Evolutionary conservation across 257 asterid species (phyloP).

Genomic region (Jasminum sambac): DNA sequence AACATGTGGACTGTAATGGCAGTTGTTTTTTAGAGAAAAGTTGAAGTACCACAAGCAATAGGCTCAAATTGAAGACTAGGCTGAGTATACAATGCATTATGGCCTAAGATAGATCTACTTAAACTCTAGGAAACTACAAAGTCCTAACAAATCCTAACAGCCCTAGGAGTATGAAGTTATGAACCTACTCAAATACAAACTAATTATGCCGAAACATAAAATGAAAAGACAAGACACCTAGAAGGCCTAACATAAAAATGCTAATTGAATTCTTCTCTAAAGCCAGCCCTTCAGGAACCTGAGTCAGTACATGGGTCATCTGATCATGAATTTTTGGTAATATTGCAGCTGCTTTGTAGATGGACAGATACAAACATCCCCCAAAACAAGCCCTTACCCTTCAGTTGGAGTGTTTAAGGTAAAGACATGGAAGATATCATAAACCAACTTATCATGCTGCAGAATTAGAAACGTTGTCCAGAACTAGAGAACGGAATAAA

Average conservation of each 20-base stretch:
- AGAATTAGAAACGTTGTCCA: not conserved
- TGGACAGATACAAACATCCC: not conserved
- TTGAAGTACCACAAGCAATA: too few species aligned
- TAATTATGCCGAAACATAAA: not conserved
- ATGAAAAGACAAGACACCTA: not conserved
- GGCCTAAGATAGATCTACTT: not conserved
- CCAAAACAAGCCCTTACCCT: not conserved
- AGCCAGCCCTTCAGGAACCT: not conserved
- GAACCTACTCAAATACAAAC: not conserved
- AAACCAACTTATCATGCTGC: not conserved
- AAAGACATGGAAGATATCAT: constrained; percentile 20
- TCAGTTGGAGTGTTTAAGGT: not conserved
- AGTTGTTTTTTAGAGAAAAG: too few species aligned
- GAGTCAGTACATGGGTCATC: not conserved
- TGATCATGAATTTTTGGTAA: not conserved
- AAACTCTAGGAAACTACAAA: not conserved
- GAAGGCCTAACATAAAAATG: not conserved
- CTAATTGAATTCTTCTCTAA: not conserved
- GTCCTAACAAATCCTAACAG: not conserved
- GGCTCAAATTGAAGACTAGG: not conserved
- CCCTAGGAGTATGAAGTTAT: not conserved
- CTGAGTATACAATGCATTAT: not conserved
- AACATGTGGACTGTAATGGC: too few species aligned
- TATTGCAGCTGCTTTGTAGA: constrained; percentile 11
- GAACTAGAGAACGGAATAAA: not conserved